Conservation (phyloP, 2,329 filamentous ascomycete genomes). For the Phialophora verrucosa region DNA sequence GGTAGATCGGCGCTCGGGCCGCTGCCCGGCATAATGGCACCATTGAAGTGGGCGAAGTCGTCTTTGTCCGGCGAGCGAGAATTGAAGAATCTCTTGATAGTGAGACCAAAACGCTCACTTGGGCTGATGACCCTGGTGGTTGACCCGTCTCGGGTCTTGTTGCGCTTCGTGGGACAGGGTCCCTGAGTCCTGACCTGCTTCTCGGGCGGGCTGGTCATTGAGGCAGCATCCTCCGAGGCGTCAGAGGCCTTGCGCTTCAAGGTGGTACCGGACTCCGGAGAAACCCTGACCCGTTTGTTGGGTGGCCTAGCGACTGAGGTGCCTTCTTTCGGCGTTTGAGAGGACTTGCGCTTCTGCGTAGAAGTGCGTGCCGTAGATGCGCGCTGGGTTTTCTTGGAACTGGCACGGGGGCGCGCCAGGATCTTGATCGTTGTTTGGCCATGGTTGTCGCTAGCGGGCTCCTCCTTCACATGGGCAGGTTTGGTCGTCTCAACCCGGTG, state of each 20-base stretch:
- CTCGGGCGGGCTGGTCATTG: not conserved
- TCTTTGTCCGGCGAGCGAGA: not conserved
- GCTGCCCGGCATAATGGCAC: slow-evolving; percentile 22
- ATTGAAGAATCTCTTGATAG: not conserved
- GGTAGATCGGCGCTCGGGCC: not conserved
- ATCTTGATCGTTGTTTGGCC: not conserved
- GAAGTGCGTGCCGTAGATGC: not conserved
- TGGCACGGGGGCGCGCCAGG: not conserved
- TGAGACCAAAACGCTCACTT: slow-evolving; percentile 20
- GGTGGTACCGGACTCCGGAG: not conserved
- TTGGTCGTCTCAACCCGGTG: not conserved
- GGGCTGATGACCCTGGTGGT: not conserved
- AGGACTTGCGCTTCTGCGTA: not conserved
- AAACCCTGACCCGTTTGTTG: not conserved
- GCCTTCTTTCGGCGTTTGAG: not conserved
- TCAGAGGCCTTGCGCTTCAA: not conserved
- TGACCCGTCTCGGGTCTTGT: not conserved
- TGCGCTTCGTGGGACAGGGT: not conserved
- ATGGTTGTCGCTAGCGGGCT: not conserved
- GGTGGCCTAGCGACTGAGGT: too few species aligned
- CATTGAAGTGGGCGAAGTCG: slow-evolving; percentile 17
- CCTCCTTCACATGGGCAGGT: not conserved
- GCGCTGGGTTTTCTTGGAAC: not conserved
- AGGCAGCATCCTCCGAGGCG: not conserved
- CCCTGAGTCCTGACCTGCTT: slow-evolving; percentile 7